Base-by-base conservation (phyloP, 2,329 filamentous ascomycete species). In the Fusarium sp. region DNA sequence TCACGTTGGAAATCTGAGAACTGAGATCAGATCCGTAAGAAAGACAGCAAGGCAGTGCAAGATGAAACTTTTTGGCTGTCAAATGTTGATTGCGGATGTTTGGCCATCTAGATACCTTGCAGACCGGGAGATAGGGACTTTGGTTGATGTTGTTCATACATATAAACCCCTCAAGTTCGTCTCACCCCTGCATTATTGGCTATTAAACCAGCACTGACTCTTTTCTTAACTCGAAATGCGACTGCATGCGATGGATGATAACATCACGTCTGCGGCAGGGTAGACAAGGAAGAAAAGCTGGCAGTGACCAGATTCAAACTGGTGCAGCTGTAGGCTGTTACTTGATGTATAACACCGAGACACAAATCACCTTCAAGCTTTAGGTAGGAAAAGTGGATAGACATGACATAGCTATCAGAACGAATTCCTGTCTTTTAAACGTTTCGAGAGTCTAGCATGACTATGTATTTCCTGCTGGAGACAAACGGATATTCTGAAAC, bases 101-200 rank as follows among this genome's bases (percentile, higher is more conserved):
- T 59, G 55, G 55, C 46, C 34, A n/a, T 38, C 34, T 38, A n/a
- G 34, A 38, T 38, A 38, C 34, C 34, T 38, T 38, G 34, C 18
- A 38, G 18, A 38, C 34, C 6, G 18, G 34, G 34, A 38, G 10
- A n/a, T 11, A 38, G 18, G 34, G 34, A 11, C 30, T 51, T 40
- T 40, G 24, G 12, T 38, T n/a, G 32, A 32, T 15, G 8, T 10
- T 32, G 11, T 57, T 12, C 40, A 38, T 24, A n/a, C n/a, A 52
- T n/a, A 25, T 58, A 65, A 59, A 59, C 73, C 73, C 73, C 73
- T 75, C 73, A 75, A 62, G 73, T 75, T 75, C 73, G 58, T 66
- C 59, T n/a, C 46, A 64, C 49, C 64, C 73, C 69, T 75, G 69
- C 59, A 49, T 45, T 43, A 66, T 52, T 44, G 22, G 18, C 22